Evolutionary conservation across 306 rosid genomes (phyloP).

Genomic region (Abrus precatorius): DNA sequence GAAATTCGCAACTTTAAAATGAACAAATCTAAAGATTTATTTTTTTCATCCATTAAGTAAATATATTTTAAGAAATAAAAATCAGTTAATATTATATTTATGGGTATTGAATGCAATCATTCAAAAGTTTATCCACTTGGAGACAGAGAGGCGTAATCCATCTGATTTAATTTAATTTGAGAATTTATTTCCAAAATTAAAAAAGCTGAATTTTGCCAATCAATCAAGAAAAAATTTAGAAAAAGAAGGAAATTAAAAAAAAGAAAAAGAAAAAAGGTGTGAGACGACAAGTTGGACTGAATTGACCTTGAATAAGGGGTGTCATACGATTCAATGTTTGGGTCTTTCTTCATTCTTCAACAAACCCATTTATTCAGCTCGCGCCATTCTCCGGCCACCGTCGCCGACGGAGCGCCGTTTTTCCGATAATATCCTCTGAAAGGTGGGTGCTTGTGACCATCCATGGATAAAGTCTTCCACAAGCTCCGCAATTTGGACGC

Average conservation of each 20-base stretch:
- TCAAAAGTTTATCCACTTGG: neutral
- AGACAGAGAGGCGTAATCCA: neutral
- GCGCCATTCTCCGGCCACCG: constrained; percentile 54
- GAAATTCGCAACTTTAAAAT: neutral
- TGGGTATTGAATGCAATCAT: neutral
- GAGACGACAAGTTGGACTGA: constrained; percentile 54
- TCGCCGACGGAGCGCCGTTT: constrained; percentile 45
- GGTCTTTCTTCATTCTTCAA: constrained; percentile 53
- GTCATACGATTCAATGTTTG: constrained; percentile 5
- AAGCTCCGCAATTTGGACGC: constrained; percentile 95
- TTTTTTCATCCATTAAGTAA: neutral
- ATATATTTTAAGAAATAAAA: constrained; percentile 15
- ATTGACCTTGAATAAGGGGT: constrained; percentile 47
- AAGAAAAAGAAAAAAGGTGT: neutral
- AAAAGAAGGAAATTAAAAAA: neutral
- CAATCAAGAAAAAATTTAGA: neutral
- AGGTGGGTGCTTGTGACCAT: constrained; percentile 44
- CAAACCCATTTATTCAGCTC: constrained; percentile 29
- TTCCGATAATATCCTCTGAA: neutral
- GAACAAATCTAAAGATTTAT: neutral
- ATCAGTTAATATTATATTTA: neutral
- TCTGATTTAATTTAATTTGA: constrained; percentile 2
- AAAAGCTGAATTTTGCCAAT: neutral
- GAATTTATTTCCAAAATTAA: constrained; percentile 34
- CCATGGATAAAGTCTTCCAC: constrained; percentile 68